Evolutionary conservation across 1,284 basidiomycete species (phyloP).

Genomic region (Limonomyces culmigenus): DNA sequence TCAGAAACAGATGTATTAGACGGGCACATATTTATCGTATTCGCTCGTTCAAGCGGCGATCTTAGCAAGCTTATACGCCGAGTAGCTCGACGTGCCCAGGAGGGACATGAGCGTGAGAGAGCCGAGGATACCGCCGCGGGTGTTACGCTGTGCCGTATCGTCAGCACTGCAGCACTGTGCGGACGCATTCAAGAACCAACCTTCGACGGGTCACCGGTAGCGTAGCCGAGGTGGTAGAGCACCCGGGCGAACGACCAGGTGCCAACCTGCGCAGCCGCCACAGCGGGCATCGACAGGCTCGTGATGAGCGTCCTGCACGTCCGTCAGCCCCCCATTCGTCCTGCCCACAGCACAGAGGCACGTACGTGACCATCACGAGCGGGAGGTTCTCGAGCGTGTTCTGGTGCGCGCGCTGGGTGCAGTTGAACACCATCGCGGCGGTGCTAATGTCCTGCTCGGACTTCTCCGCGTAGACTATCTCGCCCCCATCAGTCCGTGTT

Average conservation of each 20-base stretch:
- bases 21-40: too few relatives aligned
- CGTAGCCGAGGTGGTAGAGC: constrained; percentile 44
- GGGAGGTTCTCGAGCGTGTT: constrained; percentile 54
- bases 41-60: too few relatives aligned
- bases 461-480: constrained; percentile 34
- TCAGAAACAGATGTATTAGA: too few relatives aligned
- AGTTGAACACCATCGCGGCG: constrained; percentile 27
- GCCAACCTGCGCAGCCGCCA: constrained; percentile 35
- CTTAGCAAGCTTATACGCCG: too few relatives aligned
- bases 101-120: too few relatives aligned
- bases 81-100: too few relatives aligned
- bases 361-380: constrained; percentile 25
- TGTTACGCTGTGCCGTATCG: too few relatives aligned
- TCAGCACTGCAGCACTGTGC: too few relatives aligned
- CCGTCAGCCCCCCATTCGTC: neutral
- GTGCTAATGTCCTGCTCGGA: constrained; percentile 20
- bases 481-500: neutral
- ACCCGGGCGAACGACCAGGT: constrained; percentile 39
- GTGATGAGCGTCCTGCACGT: constrained; percentile 32
- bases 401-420: constrained; percentile 50
- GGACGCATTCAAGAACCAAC: too few relatives aligned
- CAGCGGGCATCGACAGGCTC: constrained; percentile 36
- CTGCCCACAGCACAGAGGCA: constrained; percentile 1
- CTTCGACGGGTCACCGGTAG: constrained; percentile 27
- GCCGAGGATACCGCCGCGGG: too few relatives aligned